These are phyloP conservation scores for Colletotrichum horii DNA, from an alignment of 2,329 filamentous ascomycete genomes.

Conservation along the genomic window DNA sequence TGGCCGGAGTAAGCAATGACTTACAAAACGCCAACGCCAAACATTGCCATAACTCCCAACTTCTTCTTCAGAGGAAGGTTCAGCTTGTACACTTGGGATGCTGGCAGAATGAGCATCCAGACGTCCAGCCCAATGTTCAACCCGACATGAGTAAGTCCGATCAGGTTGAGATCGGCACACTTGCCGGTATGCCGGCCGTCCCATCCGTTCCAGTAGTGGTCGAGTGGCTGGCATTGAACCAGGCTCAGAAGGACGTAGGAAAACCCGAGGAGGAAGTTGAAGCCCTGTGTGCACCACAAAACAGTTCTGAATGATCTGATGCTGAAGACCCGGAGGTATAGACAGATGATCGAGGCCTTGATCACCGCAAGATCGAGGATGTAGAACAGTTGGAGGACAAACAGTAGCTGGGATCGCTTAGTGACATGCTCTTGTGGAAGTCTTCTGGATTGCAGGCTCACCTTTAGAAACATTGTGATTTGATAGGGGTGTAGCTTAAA, in stretches of 20 bases:
- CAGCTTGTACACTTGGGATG: neutral
- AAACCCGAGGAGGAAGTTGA: neutral
- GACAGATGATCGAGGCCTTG: neutral
- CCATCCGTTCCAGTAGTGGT: neutral
- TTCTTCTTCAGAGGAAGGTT: neutral
- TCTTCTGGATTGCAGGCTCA: neutral
- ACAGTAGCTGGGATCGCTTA: neutral
- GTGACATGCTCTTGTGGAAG: rapidly evolving
- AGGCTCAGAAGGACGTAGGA: neutral
- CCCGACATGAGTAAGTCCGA: neutral
- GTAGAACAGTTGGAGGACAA: neutral
- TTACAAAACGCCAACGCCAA: neutral
- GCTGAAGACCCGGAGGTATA: neutral
- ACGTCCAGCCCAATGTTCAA: neutral
- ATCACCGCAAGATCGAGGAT: neutral
- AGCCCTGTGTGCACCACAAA: neutral
- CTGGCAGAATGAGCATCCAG: neutral
- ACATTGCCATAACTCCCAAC: neutral
- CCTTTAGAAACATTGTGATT: neutral
- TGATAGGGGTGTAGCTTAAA: neutral
- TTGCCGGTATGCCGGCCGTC: neutral
- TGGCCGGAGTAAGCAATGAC: rapidly evolving
- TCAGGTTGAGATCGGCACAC: neutral
- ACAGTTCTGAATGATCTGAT: neutral
- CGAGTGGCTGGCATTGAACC: neutral